Base-by-base conservation (phyloP, 768 basidiomycete species). In the Pisolithus marmoratus region DNA sequence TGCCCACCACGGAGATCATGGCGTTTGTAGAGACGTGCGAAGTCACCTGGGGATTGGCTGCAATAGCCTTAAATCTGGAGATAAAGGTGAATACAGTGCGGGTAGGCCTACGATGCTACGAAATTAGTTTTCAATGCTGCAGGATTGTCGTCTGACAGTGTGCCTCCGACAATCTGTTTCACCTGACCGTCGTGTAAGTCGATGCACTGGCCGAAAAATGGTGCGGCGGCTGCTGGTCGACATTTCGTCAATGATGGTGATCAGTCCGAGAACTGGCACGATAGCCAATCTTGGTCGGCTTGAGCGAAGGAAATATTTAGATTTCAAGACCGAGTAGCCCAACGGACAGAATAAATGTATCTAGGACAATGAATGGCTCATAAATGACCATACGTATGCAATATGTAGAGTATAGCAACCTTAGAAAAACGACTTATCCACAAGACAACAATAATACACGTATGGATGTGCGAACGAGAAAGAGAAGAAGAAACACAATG, bases 101-200 rank as follows among this genome's bases (percentile, higher is more conserved):
- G 12, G 17, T 23, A 52, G 20, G 74, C 81, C 59, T 60, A 86
- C 94, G 82, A 89, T 54, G 94, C 83, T 40, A 96, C 83, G 63
- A 94, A 98, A 67, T 99, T 98, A 20, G 91, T 94, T 67, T 79
- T 81, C 58, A 96, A 75, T 38, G 64, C 65, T 22, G 75, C 70
- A 7, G 87, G 80, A 31, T 79, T 65, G 22, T 68, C 59, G 47
- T 91, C 87, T 19, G 87, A 89, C 27, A 99, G 77, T 4, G 93
- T 94, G 4, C 94, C 92, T 40, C 96, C 96, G 14, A 99, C 90
- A 50, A 99, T 97, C 71, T 99, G 96, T 71, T 98, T 98, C 52
- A 99, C 96, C 61, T 92, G 78, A 5, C 96, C 96, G 53, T 85
- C 80, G 70, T 99, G 96, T 15, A 99, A 80, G 70, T 99, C 96